Base-by-base conservation (phyloP, 306 rosid species). In the Quercus robur region DNA sequence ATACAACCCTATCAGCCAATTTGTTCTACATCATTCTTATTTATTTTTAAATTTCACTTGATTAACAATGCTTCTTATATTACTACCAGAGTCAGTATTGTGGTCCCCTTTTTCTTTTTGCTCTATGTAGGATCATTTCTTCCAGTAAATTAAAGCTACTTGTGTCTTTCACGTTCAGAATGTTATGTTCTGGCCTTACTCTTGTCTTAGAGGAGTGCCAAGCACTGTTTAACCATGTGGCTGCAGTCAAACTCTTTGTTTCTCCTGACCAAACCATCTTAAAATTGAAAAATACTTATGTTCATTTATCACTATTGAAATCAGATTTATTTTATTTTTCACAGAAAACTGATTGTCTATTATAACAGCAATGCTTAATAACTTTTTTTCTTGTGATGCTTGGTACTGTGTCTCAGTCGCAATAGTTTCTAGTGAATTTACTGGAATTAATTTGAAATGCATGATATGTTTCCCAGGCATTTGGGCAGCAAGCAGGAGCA, bases 401-500 rank as follows among this genome's bases (percentile, higher is more conserved):
- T 77, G 80, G 80, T 38, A 68, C 41, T 70, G n/a, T 23, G 23
- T 76, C 71, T 76, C 46, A 51, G 28, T 56, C 44, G 25, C 6
- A 72, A 75, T 55, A 21, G 21, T 67, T 79, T 75, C 58, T 33
- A 25, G 57, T 31, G 30, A 79, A 57, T 28, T 51, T 75, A 56
- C 14, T 46, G 55, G 28, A 10, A 63, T 75, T 78, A 82, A 79
- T 58, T 30, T 88, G 75, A 59, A 81, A 62, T 75, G 66, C 74
- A 66, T 85, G n/a, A 52, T 83, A 62, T 82, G 71, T 46, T 86
- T 81, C 69, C 73, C 70, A 86, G 92, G 86, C 84, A 73, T 80
- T 82, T 78, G 92, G 86, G 81, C 90, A 83, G 80, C 91, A 88
- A 82, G 87, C 86, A 68, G 94, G 93, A 80, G 84, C 86, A 57